Conservation (phyloP, 176 grass and related monocot species). For the Phyllostachys edulis region DNA sequence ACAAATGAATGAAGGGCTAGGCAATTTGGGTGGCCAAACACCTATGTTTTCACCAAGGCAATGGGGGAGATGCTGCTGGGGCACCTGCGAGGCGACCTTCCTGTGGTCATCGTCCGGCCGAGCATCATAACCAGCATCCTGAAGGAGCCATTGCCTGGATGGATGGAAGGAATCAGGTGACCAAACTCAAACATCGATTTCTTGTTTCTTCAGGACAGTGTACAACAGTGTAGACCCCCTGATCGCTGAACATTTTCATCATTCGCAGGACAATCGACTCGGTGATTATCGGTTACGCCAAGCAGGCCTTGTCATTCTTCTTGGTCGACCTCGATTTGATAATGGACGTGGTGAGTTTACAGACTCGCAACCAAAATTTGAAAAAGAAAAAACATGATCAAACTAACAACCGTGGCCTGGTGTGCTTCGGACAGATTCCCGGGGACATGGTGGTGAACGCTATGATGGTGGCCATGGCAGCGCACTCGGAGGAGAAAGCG, state of each 20-base stretch:
- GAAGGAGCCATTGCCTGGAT: constrained; percentile 54
- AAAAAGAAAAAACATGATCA: not conserved
- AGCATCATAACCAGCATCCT: constrained; percentile 49
- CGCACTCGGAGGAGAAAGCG: constrained; percentile 26
- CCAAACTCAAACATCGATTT: not conserved
- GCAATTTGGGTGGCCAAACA: constrained; percentile 58
- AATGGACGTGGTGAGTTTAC: constrained; percentile 54
- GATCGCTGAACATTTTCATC: not conserved
- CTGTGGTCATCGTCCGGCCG: constrained; percentile 50
- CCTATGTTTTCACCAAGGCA: constrained; percentile 60
- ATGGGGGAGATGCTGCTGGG: constrained; percentile 60
- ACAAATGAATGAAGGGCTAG: constrained; percentile 33
- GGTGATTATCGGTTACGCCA: constrained; percentile 46
- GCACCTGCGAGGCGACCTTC: constrained; percentile 37
- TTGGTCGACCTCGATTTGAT: constrained; percentile 36
- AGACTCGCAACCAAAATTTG: not conserved
- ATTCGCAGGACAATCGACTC: constrained; percentile 55
- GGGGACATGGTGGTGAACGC: constrained; percentile 75
- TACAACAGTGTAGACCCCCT: not conserved
- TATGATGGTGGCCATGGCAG: constrained; percentile 51
- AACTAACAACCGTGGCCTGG: not conserved
- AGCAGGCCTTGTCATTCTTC: constrained; percentile 48
- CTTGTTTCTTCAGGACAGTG: not conserved
- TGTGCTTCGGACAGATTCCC: constrained; percentile 33
- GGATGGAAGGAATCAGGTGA: constrained; percentile 54